Conservation (phyloP, 2,329 filamentous ascomycete species). For the Epichloe uncinata region DNA sequence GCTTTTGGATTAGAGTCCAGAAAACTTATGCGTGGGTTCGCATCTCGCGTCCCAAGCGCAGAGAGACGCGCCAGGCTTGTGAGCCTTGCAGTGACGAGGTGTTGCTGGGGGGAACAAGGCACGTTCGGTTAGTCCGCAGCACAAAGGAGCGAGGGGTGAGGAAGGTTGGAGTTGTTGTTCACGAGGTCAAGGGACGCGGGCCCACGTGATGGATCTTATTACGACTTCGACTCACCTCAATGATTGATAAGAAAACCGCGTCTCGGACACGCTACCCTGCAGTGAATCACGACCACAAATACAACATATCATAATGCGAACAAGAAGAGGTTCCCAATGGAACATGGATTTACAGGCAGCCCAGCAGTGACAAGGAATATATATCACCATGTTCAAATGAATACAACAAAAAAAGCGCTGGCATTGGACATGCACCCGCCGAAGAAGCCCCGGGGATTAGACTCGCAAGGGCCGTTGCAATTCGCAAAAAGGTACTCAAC, state of each 20-base stretch:
- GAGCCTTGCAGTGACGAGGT: too few relatives aligned
- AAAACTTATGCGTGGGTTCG: neutral
- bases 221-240: too few relatives aligned
- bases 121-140: neutral
- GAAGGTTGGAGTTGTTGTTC: neutral
- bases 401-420: too few relatives aligned
- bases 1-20: neutral
- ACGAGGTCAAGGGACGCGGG: neutral
- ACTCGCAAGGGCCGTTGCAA: conserved; percentile 27
- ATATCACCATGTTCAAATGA: too few relatives aligned
- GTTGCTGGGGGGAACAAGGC: neutral
- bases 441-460: conserved; percentile 3
- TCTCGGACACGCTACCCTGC: too few relatives aligned
- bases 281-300: too few relatives aligned
- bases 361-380: too few relatives aligned
- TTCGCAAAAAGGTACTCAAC: conserved; percentile 30
- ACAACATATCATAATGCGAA: too few relatives aligned
- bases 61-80: neutral
- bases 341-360: too few relatives aligned
- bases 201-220: neutral
- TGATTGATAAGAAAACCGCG: too few relatives aligned
- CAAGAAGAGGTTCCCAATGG: too few relatives aligned
- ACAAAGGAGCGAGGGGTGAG: neutral
- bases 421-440: too few relatives aligned
- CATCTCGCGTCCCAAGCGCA: neutral